phyloP scores from a whole-genome alignment of 2,329 filamentous ascomycete species.

The Coniochaeta sp. region DNA sequence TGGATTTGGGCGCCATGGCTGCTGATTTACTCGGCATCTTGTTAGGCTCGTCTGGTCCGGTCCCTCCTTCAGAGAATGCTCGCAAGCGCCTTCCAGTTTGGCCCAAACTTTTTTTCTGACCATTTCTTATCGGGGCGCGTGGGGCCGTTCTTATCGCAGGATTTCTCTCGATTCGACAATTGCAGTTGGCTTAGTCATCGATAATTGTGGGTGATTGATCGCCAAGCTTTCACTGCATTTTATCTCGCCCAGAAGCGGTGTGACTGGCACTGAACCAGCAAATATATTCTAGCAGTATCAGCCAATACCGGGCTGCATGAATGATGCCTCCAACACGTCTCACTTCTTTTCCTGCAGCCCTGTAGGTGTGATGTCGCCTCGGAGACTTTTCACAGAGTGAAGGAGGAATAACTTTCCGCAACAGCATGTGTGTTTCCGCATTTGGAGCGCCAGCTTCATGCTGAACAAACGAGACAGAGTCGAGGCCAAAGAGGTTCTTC shows the following conservation, averaged over 20 bases:
- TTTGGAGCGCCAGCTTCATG: neutral
- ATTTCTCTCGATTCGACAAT: no score
- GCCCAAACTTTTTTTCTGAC: neutral
- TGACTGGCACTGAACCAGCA: no score
- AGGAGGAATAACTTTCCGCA: neutral
- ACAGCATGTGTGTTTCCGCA: neutral
- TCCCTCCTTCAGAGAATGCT: neutral
- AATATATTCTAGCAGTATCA: no score
- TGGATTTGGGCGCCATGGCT: conserved; percentile 31
- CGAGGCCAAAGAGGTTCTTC: neutral
- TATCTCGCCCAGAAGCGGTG: no score
- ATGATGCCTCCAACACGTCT: no score
- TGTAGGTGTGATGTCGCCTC: neutral
- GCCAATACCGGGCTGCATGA: neutral
- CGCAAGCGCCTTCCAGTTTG: neutral
- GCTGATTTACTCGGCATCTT: conserved; percentile 6
- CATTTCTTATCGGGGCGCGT: neutral
- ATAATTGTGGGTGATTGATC: no score
- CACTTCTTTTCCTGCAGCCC: neutral
- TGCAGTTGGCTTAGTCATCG: no score
- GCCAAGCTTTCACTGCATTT: no score
- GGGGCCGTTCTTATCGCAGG: neutral
- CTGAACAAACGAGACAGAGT: neutral
- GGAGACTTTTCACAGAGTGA: neutral
- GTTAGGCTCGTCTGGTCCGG: neutral